Conservation (phyloP, 495 filamentous ascomycete species). For the Friedmanniomyces endolithicus region DNA sequence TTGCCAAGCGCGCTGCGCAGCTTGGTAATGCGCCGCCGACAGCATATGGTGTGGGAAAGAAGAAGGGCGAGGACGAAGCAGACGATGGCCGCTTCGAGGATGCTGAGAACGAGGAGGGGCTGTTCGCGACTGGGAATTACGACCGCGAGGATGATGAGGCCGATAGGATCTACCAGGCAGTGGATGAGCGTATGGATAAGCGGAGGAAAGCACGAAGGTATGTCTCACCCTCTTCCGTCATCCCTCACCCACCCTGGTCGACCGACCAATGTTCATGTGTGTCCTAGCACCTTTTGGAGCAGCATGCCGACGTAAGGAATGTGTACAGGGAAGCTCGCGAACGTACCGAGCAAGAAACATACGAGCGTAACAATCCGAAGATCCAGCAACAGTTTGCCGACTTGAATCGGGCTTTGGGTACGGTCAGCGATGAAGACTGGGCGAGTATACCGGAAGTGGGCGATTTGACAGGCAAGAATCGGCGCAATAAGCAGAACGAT, state of each 20-base stretch:
- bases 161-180: slow-evolving; percentile 83
- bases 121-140: slow-evolving; percentile 88
- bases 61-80: slow-evolving; percentile 56
- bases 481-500: slow-evolving; percentile 65
- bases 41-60: slow-evolving; percentile 63
- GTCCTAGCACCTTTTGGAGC: slow-evolving; percentile 37
- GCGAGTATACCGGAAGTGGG: slow-evolving; percentile 89
- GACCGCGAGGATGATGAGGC: slow-evolving; percentile 96
- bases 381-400: slow-evolving; percentile 98
- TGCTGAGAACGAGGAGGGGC: slow-evolving; percentile 89
- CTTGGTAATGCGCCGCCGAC: slow-evolving; percentile 71
- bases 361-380: slow-evolving; percentile 93
- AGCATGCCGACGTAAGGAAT: slow-evolving; percentile 74
- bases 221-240: slow-evolving; percentile 36
- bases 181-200: slow-evolving; percentile 94
- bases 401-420: slow-evolving; percentile 76
- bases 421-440: slow-evolving; percentile 92
- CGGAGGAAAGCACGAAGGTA: slow-evolving; percentile 81
- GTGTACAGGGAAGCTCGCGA: slow-evolving; percentile 89
- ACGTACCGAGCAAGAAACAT: slow-evolving; percentile 77
- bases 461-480: slow-evolving; percentile 87
- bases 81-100: slow-evolving; percentile 82
- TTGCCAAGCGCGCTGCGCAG: slow-evolving; percentile 78
- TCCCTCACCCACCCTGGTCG: slow-evolving; percentile 11
- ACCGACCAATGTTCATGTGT: slow-evolving; percentile 23